These are phyloP conservation scores for Aspergillus avenaceus DNA, from an alignment of 495 filamentous ascomycete species.

Conservation along the genomic window DNA sequence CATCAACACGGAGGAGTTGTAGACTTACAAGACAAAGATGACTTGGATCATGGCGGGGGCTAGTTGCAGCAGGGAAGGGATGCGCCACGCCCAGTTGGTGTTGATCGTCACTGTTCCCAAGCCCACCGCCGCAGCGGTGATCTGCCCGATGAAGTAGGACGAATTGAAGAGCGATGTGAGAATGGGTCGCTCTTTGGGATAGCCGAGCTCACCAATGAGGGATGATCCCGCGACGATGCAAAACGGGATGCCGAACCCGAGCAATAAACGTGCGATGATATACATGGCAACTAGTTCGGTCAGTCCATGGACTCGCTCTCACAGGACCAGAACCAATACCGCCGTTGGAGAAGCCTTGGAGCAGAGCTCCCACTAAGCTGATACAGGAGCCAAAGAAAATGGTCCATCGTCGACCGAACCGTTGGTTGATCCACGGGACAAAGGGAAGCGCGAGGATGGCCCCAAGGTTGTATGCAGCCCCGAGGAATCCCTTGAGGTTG, in stretches of 20 bases:
- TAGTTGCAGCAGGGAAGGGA: conserved; percentile 58
- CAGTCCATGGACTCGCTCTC: neutral
- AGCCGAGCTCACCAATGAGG: conserved; percentile 60
- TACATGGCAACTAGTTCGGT: conserved; percentile 54
- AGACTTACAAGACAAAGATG: conserved; percentile 36
- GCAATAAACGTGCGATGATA: conserved; percentile 58
- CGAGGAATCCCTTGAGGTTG: conserved; percentile 25
- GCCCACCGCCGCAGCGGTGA: conserved; percentile 54
- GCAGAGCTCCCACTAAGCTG: conserved; percentile 54
- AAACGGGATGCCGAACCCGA: conserved; percentile 62
- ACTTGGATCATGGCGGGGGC: conserved; percentile 27
- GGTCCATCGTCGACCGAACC: conserved; percentile 50
- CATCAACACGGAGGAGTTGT: neutral
- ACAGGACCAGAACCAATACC: conserved; percentile 6
- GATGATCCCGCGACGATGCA: conserved; percentile 62
- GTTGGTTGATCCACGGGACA: conserved; percentile 54
- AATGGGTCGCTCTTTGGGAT: conserved; percentile 63
- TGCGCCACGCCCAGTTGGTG: conserved; percentile 61
- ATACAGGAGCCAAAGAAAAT: conserved; percentile 57
- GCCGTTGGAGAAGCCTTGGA: conserved; percentile 44
- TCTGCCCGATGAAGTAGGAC: conserved; percentile 59
- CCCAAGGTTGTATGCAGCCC: conserved; percentile 28
- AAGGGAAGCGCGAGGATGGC: conserved; percentile 57
- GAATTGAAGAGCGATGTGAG: conserved; percentile 67
- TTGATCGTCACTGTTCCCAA: conserved; percentile 54